These are phyloP conservation scores for Rubia tinctorum DNA, from an alignment of 305 asterid genomes.

Conservation along the genomic window DNA sequence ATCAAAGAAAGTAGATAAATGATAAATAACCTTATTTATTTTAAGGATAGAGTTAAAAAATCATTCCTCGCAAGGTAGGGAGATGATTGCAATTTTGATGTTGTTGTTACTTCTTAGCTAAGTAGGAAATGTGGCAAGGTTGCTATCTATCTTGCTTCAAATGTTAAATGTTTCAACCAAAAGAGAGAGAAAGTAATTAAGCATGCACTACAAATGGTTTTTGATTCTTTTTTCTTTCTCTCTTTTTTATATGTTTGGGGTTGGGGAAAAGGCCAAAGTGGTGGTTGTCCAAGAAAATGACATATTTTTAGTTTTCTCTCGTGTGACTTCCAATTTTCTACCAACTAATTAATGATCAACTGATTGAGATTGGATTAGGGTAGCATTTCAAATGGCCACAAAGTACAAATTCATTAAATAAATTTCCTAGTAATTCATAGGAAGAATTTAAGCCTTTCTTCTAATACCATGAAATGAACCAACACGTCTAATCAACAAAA, in stretches of 20 bases:
- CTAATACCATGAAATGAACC: too few relatives aligned
- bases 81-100: not conserved
- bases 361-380: conserved; percentile 1
- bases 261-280: not conserved
- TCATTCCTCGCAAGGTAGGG: too few relatives aligned
- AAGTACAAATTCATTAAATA: not conserved
- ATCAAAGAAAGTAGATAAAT: too few relatives aligned
- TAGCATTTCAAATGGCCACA: not conserved
- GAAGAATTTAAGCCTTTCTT: not conserved
- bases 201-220: not conserved
- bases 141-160: not conserved
- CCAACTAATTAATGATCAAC: conserved; percentile 16
- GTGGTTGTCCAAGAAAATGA: conserved; percentile 6
- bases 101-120: not conserved
- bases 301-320: not conserved
- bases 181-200: not conserved
- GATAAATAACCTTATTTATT: too few relatives aligned
- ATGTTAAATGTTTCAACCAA: not conserved
- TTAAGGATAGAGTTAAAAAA: too few relatives aligned
- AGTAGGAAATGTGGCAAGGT: not conserved
- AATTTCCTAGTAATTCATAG: too few relatives aligned
- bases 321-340: conserved; percentile 1
- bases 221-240: not conserved
- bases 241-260: not conserved
- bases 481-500: too few relatives aligned